Base-by-base conservation (phyloP, 371 early-diverging fungal genomes). In the Mortierella sp. region DNA sequence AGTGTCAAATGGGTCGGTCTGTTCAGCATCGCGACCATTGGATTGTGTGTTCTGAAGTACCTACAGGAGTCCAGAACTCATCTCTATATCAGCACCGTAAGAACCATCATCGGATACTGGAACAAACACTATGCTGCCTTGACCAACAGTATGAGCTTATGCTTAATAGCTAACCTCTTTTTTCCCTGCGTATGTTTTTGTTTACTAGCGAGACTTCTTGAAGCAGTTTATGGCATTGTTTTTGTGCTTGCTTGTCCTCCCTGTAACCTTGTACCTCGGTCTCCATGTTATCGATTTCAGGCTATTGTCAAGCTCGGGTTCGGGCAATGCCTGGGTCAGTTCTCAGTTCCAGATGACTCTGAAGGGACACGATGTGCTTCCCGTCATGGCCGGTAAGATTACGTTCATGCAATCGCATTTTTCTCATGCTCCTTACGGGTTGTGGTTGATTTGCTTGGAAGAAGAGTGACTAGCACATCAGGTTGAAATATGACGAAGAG, bases 1-100 rank as follows among this genome's bases (percentile, higher is more conserved):
- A 98, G 99, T 88, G 95, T 99, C 13, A 99, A 99, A 85, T 99
- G 99, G 99, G 98, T 99, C 34, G 99, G 99, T 0, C 88, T 98
- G 64, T 95, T 99, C 85, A 94, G 95, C 11, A 95, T 97, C 10
- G 95, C 97, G 6, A 87, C 97, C 8, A 97, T 99, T 39, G 99
- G 99, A 5, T 65, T 73, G 2, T 81, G 81, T 26, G 74, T 77
- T 2, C 66, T 77, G 63, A 81, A 77, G 61, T 74, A 77, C 65
- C 50, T 81, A 10, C 74, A 81, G 26, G 82, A 77, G 41, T 69
- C 77, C 24, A 65, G 82, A 24, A 71, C 53, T 0, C 70, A 76
- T 11, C 71, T 81, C 11, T 81, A 81, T 47, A 37, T 81, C 53
- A 81, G 53, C 64, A 77, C 68, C 2, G 82, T 81, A 77, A 52